Evolutionary conservation across 1,139 yeast genomes (phyloP).

Genomic region (Blastobotrys persicus): DNA sequence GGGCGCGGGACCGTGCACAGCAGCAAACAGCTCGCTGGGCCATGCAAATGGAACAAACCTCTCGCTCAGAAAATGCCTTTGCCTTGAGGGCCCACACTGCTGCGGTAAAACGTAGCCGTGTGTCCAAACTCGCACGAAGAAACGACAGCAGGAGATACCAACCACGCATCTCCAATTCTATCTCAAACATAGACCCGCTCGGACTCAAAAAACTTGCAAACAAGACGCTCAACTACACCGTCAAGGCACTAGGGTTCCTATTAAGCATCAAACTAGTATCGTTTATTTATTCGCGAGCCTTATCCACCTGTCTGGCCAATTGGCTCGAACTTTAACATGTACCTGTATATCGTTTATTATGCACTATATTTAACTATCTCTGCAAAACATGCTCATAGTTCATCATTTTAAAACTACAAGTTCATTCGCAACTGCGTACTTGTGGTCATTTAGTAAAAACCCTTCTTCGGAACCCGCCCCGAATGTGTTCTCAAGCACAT

Average conservation of each 20-base stretch:
- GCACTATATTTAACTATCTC: not conserved
- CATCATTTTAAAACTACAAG: slow-evolving; percentile 17
- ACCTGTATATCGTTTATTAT: not conserved
- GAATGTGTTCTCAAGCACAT: slow-evolving; percentile 27
- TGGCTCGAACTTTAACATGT: not conserved
- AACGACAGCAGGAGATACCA: slow-evolving; percentile 1
- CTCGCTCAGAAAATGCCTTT: slow-evolving; percentile 26
- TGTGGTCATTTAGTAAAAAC: slow-evolving; percentile 32
- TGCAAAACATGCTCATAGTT: not conserved
- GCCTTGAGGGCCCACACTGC: slow-evolving; percentile 14
- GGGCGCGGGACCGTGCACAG: slow-evolving; percentile 24
- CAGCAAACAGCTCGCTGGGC: slow-evolving; percentile 31
- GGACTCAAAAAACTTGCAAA: slow-evolving; percentile 20
- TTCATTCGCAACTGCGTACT: slow-evolving; percentile 36
- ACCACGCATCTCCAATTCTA: slow-evolving; percentile 25
- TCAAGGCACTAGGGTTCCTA: slow-evolving; percentile 24
- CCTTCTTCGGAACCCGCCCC: slow-evolving; percentile 38
- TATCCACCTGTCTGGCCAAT: not conserved
- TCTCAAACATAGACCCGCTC: slow-evolving; percentile 30
- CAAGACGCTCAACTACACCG: slow-evolving; percentile 19
- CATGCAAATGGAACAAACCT: slow-evolving; percentile 28
- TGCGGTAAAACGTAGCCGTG: slow-evolving; percentile 1
- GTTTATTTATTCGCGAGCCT: slow-evolving; percentile 15
- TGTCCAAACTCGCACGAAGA: not conserved
- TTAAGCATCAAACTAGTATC: slow-evolving; percentile 23